Evolutionary conservation across 2,329 filamentous ascomycete species (phyloP).

Genomic region (Gnomoniopsis sp.): DNA sequence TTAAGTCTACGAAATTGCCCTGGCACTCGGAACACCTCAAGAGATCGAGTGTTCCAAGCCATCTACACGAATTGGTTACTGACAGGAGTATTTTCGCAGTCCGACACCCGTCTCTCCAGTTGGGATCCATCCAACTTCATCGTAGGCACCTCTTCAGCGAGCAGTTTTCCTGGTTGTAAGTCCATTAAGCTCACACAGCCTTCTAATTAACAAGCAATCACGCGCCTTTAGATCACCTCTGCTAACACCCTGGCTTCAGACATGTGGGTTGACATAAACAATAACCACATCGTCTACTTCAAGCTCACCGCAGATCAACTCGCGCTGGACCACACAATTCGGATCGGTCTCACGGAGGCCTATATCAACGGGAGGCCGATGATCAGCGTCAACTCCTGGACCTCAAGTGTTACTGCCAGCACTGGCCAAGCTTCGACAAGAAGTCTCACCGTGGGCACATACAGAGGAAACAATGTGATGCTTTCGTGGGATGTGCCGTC

Average conservation of each 20-base stretch:
- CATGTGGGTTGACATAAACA: slow-evolving; percentile 40
- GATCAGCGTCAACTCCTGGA: slow-evolving; percentile 29
- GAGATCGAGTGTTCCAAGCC: no score
- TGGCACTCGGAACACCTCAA: no score
- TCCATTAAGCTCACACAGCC: not conserved
- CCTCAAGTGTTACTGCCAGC: slow-evolving; percentile 23
- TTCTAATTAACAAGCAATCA: no score
- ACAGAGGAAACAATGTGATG: slow-evolving; percentile 29
- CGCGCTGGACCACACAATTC: slow-evolving; percentile 23
- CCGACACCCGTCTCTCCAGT: slow-evolving; percentile 28
- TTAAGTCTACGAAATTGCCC: no score
- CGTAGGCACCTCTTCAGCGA: slow-evolving; percentile 30
- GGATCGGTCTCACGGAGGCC: slow-evolving; percentile 30
- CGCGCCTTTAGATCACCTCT: no score
- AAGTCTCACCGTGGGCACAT: slow-evolving; percentile 30
- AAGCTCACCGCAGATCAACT: slow-evolving; percentile 27
- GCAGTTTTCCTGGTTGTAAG: slow-evolving; percentile 32
- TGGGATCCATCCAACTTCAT: slow-evolving; percentile 33
- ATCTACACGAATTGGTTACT: no score
- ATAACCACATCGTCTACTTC: slow-evolving; percentile 39
- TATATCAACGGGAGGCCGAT: slow-evolving; percentile 29
- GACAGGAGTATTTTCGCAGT: no score
- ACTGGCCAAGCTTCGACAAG: slow-evolving; percentile 28
- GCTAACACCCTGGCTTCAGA: slow-evolving; percentile 16
- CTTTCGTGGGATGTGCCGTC: slow-evolving; percentile 26